Percentiles rank a stretch among this genome's conserved stretches.
Evolutionary conservation across 2,329 filamentous ascomycete genomes (phyloP).

Genomic region (Hawksworthiomyces lignivorus): DNA sequence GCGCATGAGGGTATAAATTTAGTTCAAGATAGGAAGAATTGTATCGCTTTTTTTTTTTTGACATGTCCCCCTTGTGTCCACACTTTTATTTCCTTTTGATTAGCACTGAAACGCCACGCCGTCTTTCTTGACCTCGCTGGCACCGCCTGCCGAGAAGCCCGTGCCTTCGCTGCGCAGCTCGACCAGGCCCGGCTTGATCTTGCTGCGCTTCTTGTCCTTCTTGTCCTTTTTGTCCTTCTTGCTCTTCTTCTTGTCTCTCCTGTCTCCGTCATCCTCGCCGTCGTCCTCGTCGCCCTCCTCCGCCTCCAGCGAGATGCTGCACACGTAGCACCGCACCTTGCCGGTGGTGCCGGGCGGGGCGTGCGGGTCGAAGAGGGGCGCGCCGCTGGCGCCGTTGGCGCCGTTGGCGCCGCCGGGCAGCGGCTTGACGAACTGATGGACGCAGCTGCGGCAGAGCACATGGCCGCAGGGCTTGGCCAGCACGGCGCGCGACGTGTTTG

Average conservation of each 20-base stretch:
- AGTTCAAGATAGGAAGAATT: too few species aligned
- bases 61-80: too few species aligned
- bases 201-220: conserved; percentile 46
- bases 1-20: too few species aligned
- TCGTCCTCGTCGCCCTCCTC: conserved; percentile 14
- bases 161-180: conserved; percentile 81
- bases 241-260: conserved; percentile 27
- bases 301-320: conserved; percentile 66
- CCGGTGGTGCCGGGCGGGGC: conserved; percentile 37
- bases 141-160: conserved; percentile 83
- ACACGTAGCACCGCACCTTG: conserved; percentile 71
- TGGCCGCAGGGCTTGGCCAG: conserved; percentile 86
- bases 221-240: conserved; percentile 27
- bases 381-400: too few species aligned
- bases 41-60: too few species aligned
- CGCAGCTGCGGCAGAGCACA: conserved; percentile 79
- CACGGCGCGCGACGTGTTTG: conserved; percentile 74
- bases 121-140: conserved; percentile 69
- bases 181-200: conserved; percentile 64
- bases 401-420: conserved; percentile 28
- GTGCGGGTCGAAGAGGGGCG: conserved; percentile 45
- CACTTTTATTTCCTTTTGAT: background rate
- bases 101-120: conserved; percentile 42
- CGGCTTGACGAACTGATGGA: conserved; percentile 75
- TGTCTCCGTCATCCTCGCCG: background rate